These are phyloP conservation scores for Biancaea sappan DNA, from an alignment of 306 rosid genomes.

Conservation along the genomic window DNA sequence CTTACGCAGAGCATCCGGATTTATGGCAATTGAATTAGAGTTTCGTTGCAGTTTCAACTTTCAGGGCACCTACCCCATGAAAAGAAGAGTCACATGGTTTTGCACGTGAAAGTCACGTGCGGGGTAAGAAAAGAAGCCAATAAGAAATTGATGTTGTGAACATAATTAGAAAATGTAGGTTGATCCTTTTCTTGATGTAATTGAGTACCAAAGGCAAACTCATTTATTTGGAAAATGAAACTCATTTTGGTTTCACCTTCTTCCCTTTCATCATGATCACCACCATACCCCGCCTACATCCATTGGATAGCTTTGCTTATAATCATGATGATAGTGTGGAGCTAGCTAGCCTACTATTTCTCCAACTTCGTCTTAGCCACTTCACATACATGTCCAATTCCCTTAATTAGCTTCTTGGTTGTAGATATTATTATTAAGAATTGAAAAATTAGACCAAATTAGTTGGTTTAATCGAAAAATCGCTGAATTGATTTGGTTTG, in stretches of 20 bases:
- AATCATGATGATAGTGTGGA: constrained; percentile 52
- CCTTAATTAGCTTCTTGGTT: not conserved
- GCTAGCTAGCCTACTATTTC: constrained; percentile 40
- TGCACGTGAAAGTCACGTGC: constrained; percentile 43
- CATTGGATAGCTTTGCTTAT: constrained; percentile 46
- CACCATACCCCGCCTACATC: constrained; percentile 40
- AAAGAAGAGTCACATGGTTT: constrained; percentile 35
- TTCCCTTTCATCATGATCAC: constrained; percentile 56
- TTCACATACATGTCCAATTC: constrained; percentile 52
- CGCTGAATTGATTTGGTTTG: too few relatives aligned
- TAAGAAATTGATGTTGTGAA: constrained; percentile 38
- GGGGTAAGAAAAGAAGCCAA: constrained; percentile 38
- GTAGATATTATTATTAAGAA: too few relatives aligned
- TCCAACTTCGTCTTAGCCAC: constrained; percentile 56
- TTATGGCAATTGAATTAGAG: too few relatives aligned
- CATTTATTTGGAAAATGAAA: constrained; percentile 86
- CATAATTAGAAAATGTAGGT: too few relatives aligned
- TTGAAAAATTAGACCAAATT: too few relatives aligned
- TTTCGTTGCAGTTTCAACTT: constrained; percentile 7
- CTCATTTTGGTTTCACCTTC: constrained; percentile 71
- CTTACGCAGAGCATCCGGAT: too few relatives aligned
- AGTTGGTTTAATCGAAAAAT: too few relatives aligned
- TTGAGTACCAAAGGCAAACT: constrained; percentile 81
- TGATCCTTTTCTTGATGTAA: constrained; percentile 69
- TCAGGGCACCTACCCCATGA: constrained; percentile 8